Base-by-base conservation (phyloP, 1,139 yeast genomes). In the Yamadazyma pseudoaaseri region DNA sequence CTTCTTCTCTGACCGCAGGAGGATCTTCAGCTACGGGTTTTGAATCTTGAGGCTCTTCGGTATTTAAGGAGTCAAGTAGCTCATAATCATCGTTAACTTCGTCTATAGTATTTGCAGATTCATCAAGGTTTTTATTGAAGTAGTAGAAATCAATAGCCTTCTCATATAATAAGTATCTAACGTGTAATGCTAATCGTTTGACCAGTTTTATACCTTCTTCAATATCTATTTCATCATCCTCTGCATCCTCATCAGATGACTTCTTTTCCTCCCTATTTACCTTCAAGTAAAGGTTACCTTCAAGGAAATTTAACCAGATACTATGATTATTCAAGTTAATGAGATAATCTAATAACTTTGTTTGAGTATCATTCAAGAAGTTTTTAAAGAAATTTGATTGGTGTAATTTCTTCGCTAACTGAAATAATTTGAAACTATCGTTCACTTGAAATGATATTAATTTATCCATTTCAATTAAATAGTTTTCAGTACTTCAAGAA, bases 141-240 rank as follows among this genome's bases (percentile, higher is more conserved):
- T 66, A 77, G 44, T 63, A 68, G 35, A 59, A 66, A 49, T 81
- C 86, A 11, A 84, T 71, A 5, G 89, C 92, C 49, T 77, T 79
- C 46, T 83, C 90, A 79, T 86, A 84, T 16, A 84, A 60, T 13
- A 83, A 69, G 45, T 82, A 83, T 45, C 92, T 64, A 23, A 83
- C 59, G 43, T 80, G 83, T 34, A 83, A 60, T 3, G 87, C 81
- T 30, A 83, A 58, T 35, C 71, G 63, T 36, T 74, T 73, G 11
- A 79, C 62, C 31, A 81, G 72, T 16, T 51, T 67, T 48, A 45
- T 51, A 17, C 72, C 86, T 54, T 65, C 77, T 56, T 64, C 76
- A 48, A 73, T 49, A 44, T 69, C 47, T 44, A 67, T 29, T 32
- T 51, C 53, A 1, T 44, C 46, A 11, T 47, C 49, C 1, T 22